These are phyloP conservation scores for Crucibulum laeve DNA, from an alignment of 768 basidiomycete genomes.

Conservation along the genomic window DNA sequence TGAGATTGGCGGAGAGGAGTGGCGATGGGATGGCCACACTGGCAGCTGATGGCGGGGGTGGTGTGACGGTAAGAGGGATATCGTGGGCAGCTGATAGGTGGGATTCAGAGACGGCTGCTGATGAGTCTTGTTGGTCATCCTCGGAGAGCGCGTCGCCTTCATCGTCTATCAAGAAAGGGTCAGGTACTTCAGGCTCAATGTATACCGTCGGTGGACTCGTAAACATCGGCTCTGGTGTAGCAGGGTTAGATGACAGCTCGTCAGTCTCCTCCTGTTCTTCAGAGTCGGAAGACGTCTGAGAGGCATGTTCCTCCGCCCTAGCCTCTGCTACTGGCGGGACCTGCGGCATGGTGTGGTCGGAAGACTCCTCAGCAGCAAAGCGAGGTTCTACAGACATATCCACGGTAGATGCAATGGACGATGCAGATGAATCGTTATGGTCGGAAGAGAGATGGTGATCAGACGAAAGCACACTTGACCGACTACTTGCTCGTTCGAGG, in stretches of 20 bases:
- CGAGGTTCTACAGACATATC: neutral
- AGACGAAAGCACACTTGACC: neutral
- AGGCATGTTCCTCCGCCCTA: no score
- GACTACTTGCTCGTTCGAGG: neutral
- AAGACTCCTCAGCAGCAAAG: neutral
- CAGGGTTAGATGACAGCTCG: conserved; percentile 2
- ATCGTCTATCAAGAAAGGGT: conserved; percentile 63
- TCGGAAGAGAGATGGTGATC: neutral
- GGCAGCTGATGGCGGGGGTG: conserved; percentile 11
- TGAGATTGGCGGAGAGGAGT: conserved; percentile 32
- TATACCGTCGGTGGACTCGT: conserved; percentile 22
- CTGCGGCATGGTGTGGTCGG: no score
- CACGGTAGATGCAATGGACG: neutral
- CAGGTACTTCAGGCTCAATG: conserved; percentile 45
- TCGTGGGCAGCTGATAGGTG: conserved; percentile 36
- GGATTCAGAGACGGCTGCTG: conserved; percentile 23
- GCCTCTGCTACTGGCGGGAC: neutral
- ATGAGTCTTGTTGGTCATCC: conserved; percentile 25
- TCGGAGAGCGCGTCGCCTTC: conserved; percentile 39
- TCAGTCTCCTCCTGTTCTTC: neutral
- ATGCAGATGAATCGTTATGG: no score
- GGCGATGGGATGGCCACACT: conserved; percentile 13
- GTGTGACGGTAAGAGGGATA: conserved; percentile 32
- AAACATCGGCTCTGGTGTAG: conserved; percentile 15
- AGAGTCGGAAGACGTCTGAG: no score